phyloP scores from a whole-genome alignment of 148 eudicot genomes.

The Suaeda aralocaspica region DNA sequence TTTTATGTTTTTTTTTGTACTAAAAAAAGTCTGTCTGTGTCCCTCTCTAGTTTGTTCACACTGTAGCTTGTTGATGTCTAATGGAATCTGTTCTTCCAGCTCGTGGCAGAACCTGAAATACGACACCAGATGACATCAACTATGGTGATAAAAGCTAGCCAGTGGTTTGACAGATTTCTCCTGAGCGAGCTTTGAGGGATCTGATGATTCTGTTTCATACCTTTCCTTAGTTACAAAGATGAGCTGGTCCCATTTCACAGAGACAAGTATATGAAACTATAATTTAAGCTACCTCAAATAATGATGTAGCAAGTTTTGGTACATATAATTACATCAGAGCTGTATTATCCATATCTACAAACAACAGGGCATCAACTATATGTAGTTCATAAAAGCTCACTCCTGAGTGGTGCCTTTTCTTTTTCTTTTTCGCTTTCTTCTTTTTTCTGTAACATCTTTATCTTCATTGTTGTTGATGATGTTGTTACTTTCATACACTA shows the following conservation, averaged over 20 bases:
- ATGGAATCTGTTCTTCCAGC: conserved; percentile 35
- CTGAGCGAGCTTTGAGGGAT: conserved; percentile 15
- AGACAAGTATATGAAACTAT: neutral
- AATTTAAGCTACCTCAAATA: neutral
- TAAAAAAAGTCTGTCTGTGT: too few relatives aligned
- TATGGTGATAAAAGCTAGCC: conserved; percentile 89
- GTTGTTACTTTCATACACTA: neutral
- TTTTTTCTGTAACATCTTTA: neutral
- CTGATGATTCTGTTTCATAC: neutral
- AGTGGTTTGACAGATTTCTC: conserved; percentile 79
- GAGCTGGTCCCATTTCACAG: neutral
- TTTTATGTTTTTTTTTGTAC: too few relatives aligned
- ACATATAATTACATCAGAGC: neutral
- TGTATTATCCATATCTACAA: neutral
- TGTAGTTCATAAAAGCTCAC: too few relatives aligned
- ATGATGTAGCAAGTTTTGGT: neutral
- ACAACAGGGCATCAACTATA: too few relatives aligned
- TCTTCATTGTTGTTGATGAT: neutral
- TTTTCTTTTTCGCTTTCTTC: too few relatives aligned
- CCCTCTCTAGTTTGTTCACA: too few relatives aligned
- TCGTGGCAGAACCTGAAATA: conserved; percentile 68
- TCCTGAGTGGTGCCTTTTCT: neutral
- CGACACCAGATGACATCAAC: conserved; percentile 70
- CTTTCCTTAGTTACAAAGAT: neutral
- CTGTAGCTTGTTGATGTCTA: neutral